Conservation (phyloP, 2,329 filamentous ascomycete genomes). For the Blastomyces emzantsi region DNA sequence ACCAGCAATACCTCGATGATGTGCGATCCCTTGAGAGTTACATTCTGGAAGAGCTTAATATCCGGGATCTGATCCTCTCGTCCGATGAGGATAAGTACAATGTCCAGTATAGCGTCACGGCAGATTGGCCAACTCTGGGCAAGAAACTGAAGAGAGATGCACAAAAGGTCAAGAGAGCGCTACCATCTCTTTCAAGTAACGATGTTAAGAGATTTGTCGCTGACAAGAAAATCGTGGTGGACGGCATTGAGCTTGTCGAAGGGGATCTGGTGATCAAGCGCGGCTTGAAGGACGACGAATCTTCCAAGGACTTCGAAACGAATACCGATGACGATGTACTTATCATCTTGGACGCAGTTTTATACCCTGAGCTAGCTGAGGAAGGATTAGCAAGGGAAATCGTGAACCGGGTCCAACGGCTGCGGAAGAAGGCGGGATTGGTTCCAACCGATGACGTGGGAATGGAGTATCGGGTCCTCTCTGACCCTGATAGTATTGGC, state of each 20-base stretch:
- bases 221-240: conserved; percentile 67
- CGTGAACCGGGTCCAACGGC: conserved; percentile 81
- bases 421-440: conserved; percentile 88
- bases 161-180: conserved; percentile 78
- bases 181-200: conserved; percentile 67
- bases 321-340: conserved; percentile 86
- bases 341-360: conserved; percentile 73
- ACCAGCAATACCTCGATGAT: conserved; percentile 75
- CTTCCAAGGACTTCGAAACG: conserved; percentile 67
- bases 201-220: conserved; percentile 72
- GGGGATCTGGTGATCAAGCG: conserved; percentile 79
- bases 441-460: conserved; percentile 88
- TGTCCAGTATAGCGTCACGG: conserved; percentile 79
- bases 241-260: conserved; percentile 71
- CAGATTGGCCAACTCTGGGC: conserved; percentile 88
- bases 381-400: conserved; percentile 89
- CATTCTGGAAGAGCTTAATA: conserved; percentile 83
- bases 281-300: conserved; percentile 62
- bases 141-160: conserved; percentile 98
- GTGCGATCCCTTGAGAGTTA: conserved; percentile 79
- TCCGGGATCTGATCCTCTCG: conserved; percentile 74
- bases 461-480: conserved; percentile 81
- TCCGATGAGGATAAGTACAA: conserved; percentile 85
- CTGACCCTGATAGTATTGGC: conserved; percentile 68
- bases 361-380: conserved; percentile 76